These are phyloP conservation scores for Podaxis sp. DNA, from an alignment of 768 basidiomycete species.

Conservation along the genomic window DNA sequence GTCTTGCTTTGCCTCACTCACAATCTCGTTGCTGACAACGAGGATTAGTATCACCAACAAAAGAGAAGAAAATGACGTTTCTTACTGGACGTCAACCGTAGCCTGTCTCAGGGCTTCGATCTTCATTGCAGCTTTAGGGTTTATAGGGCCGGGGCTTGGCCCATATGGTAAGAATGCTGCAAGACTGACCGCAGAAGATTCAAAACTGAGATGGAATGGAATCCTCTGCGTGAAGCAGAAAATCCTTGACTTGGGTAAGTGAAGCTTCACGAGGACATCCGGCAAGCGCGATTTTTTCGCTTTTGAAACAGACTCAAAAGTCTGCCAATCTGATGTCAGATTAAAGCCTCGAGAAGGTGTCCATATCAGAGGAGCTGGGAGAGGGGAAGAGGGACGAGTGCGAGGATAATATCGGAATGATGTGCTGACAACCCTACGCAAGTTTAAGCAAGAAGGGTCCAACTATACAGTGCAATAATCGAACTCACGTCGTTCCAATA, in stretches of 20 bases:
- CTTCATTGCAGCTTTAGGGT: slow-evolving; percentile 40
- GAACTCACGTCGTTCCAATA: slow-evolving; percentile 51
- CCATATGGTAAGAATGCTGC: slow-evolving; percentile 60
- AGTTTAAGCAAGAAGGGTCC: slow-evolving; percentile 10
- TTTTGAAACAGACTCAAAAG: slow-evolving; percentile 39
- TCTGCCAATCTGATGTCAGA: slow-evolving; percentile 47
- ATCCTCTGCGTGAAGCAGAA: slow-evolving; percentile 60
- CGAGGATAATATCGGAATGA: slow-evolving; percentile 68
- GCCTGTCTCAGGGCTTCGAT: slow-evolving; percentile 68
- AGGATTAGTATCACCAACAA: not conserved
- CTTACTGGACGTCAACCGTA: slow-evolving; percentile 61
- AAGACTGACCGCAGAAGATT: slow-evolving; percentile 55
- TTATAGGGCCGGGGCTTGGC: slow-evolving; percentile 41
- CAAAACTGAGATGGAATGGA: slow-evolving; percentile 65
- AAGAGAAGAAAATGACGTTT: slow-evolving; percentile 12
- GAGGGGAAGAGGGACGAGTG: slow-evolving; percentile 57
- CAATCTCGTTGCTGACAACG: slow-evolving; percentile 40
- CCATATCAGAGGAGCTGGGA: slow-evolving; percentile 27
- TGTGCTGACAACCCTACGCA: slow-evolving; percentile 51
- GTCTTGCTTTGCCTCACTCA: slow-evolving; percentile 59
- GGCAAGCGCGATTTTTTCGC: slow-evolving; percentile 38
- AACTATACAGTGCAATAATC: not conserved
- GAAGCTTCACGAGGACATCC: slow-evolving; percentile 42
- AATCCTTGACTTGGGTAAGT: slow-evolving; percentile 58
- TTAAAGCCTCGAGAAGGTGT: slow-evolving; percentile 39